These are phyloP conservation scores for Bothriochloa decipiens DNA, from an alignment of 176 grass and related monocot genomes.

Conservation along the genomic window DNA sequence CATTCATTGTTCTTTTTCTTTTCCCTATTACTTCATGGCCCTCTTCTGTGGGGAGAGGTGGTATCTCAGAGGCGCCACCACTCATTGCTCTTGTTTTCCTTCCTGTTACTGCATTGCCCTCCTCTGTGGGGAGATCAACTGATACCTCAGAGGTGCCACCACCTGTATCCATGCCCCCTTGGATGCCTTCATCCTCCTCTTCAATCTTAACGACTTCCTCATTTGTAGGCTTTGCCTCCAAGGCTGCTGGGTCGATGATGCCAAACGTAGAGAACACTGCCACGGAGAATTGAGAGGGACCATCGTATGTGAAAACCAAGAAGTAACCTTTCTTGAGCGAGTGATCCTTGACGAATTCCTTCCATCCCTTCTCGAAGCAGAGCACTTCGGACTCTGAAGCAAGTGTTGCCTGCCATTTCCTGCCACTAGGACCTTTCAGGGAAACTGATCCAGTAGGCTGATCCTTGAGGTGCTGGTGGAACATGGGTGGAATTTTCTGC, in stretches of 20 bases:
- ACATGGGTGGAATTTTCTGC: conserved; percentile 77
- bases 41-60: conserved; percentile 3
- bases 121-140: neutral
- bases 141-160: neutral
- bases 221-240: conserved; percentile 34
- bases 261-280: conserved; percentile 57
- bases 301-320: conserved; percentile 69
- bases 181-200: conserved; percentile 14
- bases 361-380: conserved; percentile 67
- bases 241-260: conserved; percentile 50
- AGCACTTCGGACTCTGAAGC: conserved; percentile 42
- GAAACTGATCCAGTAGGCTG: conserved; percentile 48
- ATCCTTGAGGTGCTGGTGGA: conserved; percentile 53
- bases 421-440: conserved; percentile 64
- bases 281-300: conserved; percentile 58
- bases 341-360: conserved; percentile 69
- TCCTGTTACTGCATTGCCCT: neutral
- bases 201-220: conserved; percentile 7
- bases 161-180: neutral
- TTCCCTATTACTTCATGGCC: conserved; percentile 25
- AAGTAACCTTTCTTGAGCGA: conserved; percentile 56
- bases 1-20: conserved; percentile 17
- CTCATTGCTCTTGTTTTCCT: neutral
- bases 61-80: neutral
- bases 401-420: conserved; percentile 59